Conservation (phyloP, 495 filamentous ascomycete species). For the Neohortaea acidophila region DNA sequence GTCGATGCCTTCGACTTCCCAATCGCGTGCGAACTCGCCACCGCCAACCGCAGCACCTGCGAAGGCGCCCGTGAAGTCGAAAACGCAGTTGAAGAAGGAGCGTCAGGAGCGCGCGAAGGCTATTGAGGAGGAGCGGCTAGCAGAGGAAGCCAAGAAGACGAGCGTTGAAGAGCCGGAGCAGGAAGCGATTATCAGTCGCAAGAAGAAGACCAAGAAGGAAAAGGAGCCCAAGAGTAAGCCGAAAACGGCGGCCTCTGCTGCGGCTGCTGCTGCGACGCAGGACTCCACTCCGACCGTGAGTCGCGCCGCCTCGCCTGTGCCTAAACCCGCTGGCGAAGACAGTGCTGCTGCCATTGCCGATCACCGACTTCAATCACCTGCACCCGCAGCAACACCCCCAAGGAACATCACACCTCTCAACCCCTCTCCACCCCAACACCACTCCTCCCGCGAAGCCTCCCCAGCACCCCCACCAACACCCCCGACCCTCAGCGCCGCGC, state of each 20-base stretch:
- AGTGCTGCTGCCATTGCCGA: too few species aligned
- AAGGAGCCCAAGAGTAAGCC: constrained; percentile 48
- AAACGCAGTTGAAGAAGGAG: constrained; percentile 83
- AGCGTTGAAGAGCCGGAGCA: constrained; percentile 34
- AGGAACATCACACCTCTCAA: too few species aligned
- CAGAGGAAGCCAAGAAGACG: constrained; percentile 37
- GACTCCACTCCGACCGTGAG: constrained; percentile 30
- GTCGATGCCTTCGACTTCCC: constrained; percentile 57
- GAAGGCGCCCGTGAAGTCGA: constrained; percentile 65
- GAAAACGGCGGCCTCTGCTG: constrained; percentile 1
- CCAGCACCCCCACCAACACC: constrained; percentile 14
- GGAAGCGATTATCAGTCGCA: constrained; percentile 67
- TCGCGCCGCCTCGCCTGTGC: constrained; percentile 26
- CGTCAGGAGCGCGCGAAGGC: constrained; percentile 47
- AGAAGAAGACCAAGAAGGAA: constrained; percentile 56
- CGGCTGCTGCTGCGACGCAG: constrained; percentile 21
- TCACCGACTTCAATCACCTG: too few species aligned
- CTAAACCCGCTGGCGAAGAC: too few species aligned
- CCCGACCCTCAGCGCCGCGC: constrained; percentile 10
- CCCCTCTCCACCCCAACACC: constrained; percentile 1
- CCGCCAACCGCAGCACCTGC: constrained; percentile 51
- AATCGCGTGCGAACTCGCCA: constrained; percentile 79
- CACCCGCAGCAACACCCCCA: constrained; percentile 14
- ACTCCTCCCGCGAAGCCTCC: constrained; percentile 7
- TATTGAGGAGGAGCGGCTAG: constrained; percentile 43